Percentiles rank a stretch among this genome's conserved stretches.
Conservation (phyloP, 805 yeast genomes). For the Teunomyces gatunensis region DNA sequence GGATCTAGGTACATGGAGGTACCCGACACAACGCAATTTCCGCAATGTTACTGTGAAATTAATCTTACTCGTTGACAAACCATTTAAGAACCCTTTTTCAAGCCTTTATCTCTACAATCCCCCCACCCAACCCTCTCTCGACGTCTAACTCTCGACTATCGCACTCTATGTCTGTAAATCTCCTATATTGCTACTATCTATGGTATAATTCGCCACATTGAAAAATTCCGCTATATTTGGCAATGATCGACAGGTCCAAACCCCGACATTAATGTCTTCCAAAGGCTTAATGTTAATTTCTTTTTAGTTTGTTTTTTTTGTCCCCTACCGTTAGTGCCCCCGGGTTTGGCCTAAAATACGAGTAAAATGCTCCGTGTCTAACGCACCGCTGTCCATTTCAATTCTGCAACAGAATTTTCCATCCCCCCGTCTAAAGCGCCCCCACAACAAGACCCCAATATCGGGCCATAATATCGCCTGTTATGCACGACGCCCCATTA, state of each 20-base stretch:
- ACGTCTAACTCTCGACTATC: too few species aligned
- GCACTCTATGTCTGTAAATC: too few species aligned
- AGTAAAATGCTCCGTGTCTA: neutral
- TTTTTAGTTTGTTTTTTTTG: neutral
- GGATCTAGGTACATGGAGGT: neutral
- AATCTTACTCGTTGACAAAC: neutral
- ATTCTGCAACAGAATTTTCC: neutral
- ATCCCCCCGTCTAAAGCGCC: neutral
- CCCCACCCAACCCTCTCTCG: too few species aligned
- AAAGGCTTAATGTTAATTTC: neutral
- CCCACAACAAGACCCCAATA: neutral
- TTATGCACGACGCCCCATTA: neutral
- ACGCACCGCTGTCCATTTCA: neutral
- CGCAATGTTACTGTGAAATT: neutral
- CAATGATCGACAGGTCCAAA: neutral
- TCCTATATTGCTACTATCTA: too few species aligned
- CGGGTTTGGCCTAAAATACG: neutral
- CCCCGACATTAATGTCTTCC: neutral
- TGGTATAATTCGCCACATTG: too few species aligned
- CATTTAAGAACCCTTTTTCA: neutral
- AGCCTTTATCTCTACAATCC: too few species aligned
- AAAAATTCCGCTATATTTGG: too few species aligned
- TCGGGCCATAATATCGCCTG: neutral
- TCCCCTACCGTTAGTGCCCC: neutral
- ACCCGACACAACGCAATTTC: neutral